These are phyloP conservation scores for Metarhizium humberi DNA, from an alignment of 2,329 filamentous ascomycete genomes.

Conservation along the genomic window DNA sequence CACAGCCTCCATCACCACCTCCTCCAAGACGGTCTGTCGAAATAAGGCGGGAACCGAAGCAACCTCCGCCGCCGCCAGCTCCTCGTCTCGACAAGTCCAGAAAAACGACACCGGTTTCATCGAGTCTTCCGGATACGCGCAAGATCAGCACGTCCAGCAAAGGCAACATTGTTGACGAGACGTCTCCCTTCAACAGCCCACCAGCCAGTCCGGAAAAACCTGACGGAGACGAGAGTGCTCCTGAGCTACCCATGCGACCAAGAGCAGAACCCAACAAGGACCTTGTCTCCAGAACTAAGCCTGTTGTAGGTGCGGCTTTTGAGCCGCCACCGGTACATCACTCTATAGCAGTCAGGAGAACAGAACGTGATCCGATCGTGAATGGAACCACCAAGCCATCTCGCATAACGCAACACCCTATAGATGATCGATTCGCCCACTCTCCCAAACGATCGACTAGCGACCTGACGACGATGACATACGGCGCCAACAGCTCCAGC, in stretches of 20 bases:
- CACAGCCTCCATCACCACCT: conserved; percentile 52
- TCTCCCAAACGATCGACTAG: conserved; percentile 35
- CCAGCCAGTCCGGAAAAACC: conserved; percentile 56
- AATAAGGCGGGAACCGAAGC: conserved; percentile 35
- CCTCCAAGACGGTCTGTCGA: conserved; percentile 55
- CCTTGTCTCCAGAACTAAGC: conserved; percentile 14
- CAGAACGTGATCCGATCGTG: conserved; percentile 33
- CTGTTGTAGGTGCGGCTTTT: conserved; percentile 20
- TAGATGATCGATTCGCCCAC: conserved; percentile 36
- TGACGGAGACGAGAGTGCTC: conserved; percentile 41
- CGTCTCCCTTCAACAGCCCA: conserved; percentile 81
- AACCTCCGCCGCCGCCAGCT: conserved; percentile 57
- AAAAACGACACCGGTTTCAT: conserved; percentile 19
- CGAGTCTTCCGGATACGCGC: conserved; percentile 7
- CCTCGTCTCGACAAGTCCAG: conserved; percentile 66
- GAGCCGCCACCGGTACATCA: conserved; percentile 47
- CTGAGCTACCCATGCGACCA: conserved; percentile 39
- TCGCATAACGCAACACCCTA: conserved; percentile 30
- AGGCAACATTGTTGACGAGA: conserved; percentile 23
- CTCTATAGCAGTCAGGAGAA: conserved; percentile 32
- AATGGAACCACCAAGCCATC: conserved; percentile 28
- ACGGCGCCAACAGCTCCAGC: background rate
- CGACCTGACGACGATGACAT: conserved; percentile 8
- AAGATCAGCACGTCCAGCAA: conserved; percentile 8
- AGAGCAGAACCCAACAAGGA: conserved; percentile 29